Conservation (phyloP, 2,329 filamentous ascomycete genomes). For the Fusarium nematophilum region DNA sequence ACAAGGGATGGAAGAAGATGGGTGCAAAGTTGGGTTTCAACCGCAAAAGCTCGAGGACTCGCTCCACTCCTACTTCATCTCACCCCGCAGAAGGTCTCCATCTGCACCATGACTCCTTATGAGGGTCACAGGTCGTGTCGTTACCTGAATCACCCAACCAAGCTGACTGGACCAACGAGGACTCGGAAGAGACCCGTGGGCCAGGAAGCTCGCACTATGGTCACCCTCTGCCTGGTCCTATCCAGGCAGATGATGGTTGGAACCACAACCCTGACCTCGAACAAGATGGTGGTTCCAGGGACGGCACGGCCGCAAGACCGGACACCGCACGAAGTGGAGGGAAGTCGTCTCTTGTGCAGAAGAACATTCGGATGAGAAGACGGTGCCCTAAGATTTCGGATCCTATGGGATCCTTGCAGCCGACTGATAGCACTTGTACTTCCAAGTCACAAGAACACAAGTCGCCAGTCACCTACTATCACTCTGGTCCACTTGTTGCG, state of each 20-base stretch:
- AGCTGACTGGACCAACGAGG: slow-evolving; percentile 36
- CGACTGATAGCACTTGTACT: slow-evolving; percentile 1
- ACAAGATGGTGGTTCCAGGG: slow-evolving; percentile 49
- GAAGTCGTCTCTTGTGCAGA: slow-evolving; percentile 37
- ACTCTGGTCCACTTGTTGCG: slow-evolving; percentile 3
- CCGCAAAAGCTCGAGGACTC: slow-evolving; percentile 61
- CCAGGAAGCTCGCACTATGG: slow-evolving; percentile 62
- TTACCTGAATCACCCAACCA: slow-evolving; percentile 52
- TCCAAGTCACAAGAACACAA: slow-evolving; percentile 7
- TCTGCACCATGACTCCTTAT: slow-evolving; percentile 59
- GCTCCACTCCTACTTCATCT: slow-evolving; percentile 58
- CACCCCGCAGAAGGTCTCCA: slow-evolving; percentile 52
- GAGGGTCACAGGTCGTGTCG: slow-evolving; percentile 69
- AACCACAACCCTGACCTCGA: slow-evolving; percentile 32
- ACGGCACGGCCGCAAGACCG: slow-evolving; percentile 63
- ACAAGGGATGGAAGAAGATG: slow-evolving; percentile 73
- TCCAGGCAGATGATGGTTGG: slow-evolving; percentile 32
- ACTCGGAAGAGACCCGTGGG: slow-evolving; percentile 29
- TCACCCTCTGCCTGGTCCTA: slow-evolving; percentile 49
- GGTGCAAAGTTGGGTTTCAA: slow-evolving; percentile 70
- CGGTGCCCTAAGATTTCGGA: slow-evolving; percentile 29
- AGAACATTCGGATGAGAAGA: slow-evolving; percentile 40
- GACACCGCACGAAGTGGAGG: slow-evolving; percentile 26
- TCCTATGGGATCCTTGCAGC: slow-evolving; percentile 7
- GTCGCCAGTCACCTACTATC: slow-evolving; percentile 5